Evolutionary conservation across 257 asterid genomes (phyloP), one percentile per base, ranked within the genome.

Genomic region (Dorcoceras hygrometricum): DNA sequence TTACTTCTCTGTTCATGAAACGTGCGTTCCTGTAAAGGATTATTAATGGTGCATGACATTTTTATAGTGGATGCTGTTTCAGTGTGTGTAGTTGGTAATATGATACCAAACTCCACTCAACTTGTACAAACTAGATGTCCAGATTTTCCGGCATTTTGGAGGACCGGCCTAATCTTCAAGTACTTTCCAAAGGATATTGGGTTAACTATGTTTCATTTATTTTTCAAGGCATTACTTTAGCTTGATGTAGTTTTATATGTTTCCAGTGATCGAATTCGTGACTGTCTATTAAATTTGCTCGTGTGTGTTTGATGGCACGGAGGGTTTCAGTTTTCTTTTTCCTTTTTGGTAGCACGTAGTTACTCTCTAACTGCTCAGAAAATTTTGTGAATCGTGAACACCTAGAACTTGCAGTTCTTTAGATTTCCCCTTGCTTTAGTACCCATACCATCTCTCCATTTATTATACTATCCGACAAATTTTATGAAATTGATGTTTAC

Each of bases 111-210:
- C 48, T 9, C 18, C 9, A 36, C 18, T 36, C 48, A 36, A 36
- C 48, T 36, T 36, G 18, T 36, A 36, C 48, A 36, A 36, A n/a
- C n/a, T n/a, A n/a, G n/a, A n/a, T n/a, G n/a, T 71, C 81, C 87
- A 7, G 81, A 82, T 70, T 78, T 78, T 71, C 78, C 76, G 23
- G 77, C 87, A 31, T 84, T 79, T 80, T 84, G 56, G 81, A 82
- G 68, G 73, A 76, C 71, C 82, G 65, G 78, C 78, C 76, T 66
- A 83, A 78, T 74, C 79, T 77, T 73, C 84, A 83, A 72, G 89
- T 83, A 70, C 59, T 25, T 74, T 32, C 59, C 68, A 25, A 46
- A 23, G 25, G 43, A 60, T 36, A 23, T 77, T 67, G 23, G 23
- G 36, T 72, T 56, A 19, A 16, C 59, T 57, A 50, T 28, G 27